Percentiles rank a stretch among this genome's conserved stretches.
phyloP scores from a whole-genome alignment of 148 eudicot species.

The Mesembryanthemum crystallinum region DNA sequence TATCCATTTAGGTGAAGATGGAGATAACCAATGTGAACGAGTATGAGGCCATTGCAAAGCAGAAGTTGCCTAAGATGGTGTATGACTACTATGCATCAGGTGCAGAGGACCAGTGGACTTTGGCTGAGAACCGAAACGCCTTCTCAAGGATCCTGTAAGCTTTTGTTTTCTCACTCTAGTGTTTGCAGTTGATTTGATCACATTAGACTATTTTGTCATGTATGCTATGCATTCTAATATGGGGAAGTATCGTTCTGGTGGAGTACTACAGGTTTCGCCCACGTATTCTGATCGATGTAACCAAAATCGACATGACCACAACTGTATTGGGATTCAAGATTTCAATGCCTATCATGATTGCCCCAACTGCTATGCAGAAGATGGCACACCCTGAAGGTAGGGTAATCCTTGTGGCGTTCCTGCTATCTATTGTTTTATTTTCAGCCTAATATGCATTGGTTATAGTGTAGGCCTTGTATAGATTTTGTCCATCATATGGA shows the following conservation, averaged over 20 bases:
- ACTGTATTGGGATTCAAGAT: conserved; percentile 85
- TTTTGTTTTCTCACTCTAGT: neutral
- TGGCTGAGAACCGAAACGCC: conserved; percentile 87
- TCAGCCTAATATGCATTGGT: neutral
- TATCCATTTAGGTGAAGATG: conserved; percentile 32
- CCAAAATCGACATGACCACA: conserved; percentile 77
- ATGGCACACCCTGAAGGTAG: conserved; percentile 98
- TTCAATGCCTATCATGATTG: conserved; percentile 94
- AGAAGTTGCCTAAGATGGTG: conserved; percentile 89
- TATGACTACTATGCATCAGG: conserved; percentile 99
- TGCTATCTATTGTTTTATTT: neutral
- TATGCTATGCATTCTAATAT: neutral
- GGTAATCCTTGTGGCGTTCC: neutral
- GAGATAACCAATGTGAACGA: conserved; percentile 84
- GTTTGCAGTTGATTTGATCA: neutral
- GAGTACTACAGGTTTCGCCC: conserved; percentile 75
- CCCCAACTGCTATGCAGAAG: conserved; percentile 96
- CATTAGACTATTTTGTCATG: neutral
- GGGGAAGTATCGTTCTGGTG: neutral
- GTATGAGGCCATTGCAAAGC: conserved; percentile 91
- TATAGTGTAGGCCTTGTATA: neutral
- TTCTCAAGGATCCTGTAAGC: conserved; percentile 88
- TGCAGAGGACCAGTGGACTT: conserved; percentile 98
- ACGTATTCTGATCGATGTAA: conserved; percentile 89
- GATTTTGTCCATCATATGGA: too few relatives aligned